Evolutionary conservation across 441 rosid genomes (phyloP).

Genomic region (Bocquillonia castaneifolia): DNA sequence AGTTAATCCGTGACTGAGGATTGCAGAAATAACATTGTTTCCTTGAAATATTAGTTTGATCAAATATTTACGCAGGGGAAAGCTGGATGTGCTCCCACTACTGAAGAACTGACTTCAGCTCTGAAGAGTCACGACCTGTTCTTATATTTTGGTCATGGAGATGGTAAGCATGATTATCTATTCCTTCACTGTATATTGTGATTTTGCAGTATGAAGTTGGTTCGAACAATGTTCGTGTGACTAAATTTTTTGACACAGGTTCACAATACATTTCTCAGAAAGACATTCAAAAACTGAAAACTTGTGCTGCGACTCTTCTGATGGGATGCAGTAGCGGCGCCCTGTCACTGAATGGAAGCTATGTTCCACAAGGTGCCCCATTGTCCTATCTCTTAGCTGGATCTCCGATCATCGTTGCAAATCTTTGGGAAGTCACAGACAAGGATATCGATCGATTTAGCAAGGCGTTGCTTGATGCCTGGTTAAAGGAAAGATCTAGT

Average conservation of each 20-base stretch:
- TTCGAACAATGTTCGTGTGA: constrained; percentile 1
- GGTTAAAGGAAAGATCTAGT: constrained; percentile 64
- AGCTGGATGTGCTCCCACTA: constrained; percentile 69
- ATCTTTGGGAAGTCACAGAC: constrained; percentile 96
- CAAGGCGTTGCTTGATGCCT: constrained; percentile 73
- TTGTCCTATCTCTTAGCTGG: constrained; percentile 78
- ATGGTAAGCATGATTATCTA: constrained; percentile 46
- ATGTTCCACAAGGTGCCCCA: constrained; percentile 71
- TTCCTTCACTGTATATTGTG: neutral
- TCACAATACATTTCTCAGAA: constrained; percentile 62
- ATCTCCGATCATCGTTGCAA: constrained; percentile 76
- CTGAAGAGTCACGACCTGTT: constrained; percentile 80
- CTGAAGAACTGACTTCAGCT: constrained; percentile 65
- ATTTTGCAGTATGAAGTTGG: neutral
- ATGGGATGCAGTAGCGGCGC: constrained; percentile 88
- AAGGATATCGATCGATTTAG: constrained; percentile 89
- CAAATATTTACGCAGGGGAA: constrained; percentile 49
- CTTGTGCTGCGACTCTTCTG: constrained; percentile 72
- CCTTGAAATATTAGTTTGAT: neutral
- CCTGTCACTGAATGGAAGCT: constrained; percentile 61
- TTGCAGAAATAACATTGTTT: constrained; percentile 3
- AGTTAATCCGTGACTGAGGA: neutral
- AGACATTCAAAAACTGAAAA: constrained; percentile 67
- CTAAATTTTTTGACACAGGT: constrained; percentile 39
- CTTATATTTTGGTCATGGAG: constrained; percentile 89